These are phyloP conservation scores for Ascoidea asiatica DNA, from an alignment of 805 yeast species.

Conservation along the genomic window DNA sequence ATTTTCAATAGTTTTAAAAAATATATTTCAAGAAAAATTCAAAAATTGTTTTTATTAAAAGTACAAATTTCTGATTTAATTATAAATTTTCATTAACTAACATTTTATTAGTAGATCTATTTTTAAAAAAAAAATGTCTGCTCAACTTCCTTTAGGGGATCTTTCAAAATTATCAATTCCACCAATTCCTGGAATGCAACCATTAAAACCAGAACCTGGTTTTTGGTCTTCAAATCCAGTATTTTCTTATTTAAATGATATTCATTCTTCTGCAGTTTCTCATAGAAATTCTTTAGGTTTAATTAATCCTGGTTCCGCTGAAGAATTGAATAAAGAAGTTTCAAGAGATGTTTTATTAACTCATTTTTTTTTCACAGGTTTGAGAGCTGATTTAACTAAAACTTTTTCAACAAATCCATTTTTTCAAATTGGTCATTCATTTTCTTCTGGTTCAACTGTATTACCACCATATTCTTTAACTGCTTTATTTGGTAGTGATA, in stretches of 20 bases:
- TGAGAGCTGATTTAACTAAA: constrained; percentile 92
- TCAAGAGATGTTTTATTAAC: constrained; percentile 82
- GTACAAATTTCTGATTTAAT: too few species aligned
- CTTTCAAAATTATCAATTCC: constrained; percentile 42
- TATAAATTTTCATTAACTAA: too few species aligned
- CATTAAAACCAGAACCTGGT: constrained; percentile 34
- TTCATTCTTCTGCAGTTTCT: constrained; percentile 54
- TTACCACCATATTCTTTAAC: constrained; percentile 87
- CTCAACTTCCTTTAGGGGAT: constrained; percentile 38
- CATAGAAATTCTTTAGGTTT: constrained; percentile 77
- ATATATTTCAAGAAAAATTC: too few species aligned
- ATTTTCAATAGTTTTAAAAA: too few species aligned
- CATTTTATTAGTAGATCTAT: background rate
- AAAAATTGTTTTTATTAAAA: too few species aligned
- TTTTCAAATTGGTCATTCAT: constrained; percentile 92
- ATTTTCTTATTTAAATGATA: constrained; percentile 65
- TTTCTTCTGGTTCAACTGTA: constrained; percentile 73
- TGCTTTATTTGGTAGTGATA: constrained; percentile 80
- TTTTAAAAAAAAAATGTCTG: constrained; percentile 14
- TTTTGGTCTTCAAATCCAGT: constrained; percentile 80
- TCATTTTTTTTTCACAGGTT: constrained; percentile 86
- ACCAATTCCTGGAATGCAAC: constrained; percentile 43
- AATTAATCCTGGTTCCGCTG: constrained; percentile 88
- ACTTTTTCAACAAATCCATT: constrained; percentile 84
- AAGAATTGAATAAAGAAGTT: constrained; percentile 87